Conservation (phyloP, 1,284 basidiomycete genomes). For the Takashimella tepidaria region DNA sequence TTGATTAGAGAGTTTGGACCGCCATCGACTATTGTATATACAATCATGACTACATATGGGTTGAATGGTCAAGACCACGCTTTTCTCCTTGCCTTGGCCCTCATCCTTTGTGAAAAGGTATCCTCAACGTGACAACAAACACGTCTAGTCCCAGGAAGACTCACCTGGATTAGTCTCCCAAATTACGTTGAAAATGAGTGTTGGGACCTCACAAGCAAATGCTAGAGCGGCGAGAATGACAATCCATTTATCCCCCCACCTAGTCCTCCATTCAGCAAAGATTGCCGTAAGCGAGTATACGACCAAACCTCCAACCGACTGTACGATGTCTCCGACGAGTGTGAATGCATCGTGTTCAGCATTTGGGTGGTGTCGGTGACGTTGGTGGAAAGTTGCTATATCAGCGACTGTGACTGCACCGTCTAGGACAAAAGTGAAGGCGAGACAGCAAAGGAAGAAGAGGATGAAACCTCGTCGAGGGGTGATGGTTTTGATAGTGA, state of each 20-base stretch:
- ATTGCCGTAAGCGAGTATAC: conserved; percentile 31
- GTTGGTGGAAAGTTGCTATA: conserved; percentile 9
- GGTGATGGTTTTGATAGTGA: conserved; percentile 36
- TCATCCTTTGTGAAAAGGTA: not conserved
- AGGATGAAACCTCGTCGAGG: conserved; percentile 35
- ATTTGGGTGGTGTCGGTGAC: conserved; percentile 3
- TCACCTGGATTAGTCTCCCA: conserved; percentile 28
- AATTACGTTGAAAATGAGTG: conserved; percentile 32
- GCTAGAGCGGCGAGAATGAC: conserved; percentile 27
- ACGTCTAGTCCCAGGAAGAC: too few species aligned
- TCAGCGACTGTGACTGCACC: conserved; percentile 24
- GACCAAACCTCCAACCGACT: conserved; percentile 30
- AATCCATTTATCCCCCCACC: conserved; percentile 30
- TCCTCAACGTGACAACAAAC: too few species aligned
- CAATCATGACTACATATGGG: too few species aligned
- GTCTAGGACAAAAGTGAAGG: conserved; percentile 26
- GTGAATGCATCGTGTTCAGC: conserved; percentile 11
- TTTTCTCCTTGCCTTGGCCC: too few species aligned
- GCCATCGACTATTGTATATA: too few species aligned
- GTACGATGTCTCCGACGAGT: conserved; percentile 16
- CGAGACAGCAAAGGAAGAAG: conserved; percentile 26
- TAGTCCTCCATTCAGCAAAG: conserved; percentile 29
- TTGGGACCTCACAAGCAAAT: conserved; percentile 33
- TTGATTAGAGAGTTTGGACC: too few species aligned
- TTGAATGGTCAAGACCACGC: not conserved